phyloP scores from a whole-genome alignment of 2,329 filamentous ascomycete species.

The Allantophomopsis lycopodina region DNA sequence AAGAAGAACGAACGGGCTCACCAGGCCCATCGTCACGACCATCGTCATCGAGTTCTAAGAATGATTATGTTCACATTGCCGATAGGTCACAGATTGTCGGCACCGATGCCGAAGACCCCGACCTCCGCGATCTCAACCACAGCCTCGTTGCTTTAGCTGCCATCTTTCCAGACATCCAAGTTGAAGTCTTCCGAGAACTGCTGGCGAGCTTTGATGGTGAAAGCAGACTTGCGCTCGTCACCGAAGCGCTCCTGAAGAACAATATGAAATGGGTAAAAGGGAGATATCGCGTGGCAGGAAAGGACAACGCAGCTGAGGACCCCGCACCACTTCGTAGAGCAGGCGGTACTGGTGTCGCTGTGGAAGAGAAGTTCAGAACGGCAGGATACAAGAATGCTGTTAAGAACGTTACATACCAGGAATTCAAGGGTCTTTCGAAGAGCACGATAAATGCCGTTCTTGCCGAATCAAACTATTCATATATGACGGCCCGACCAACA shows the following conservation, averaged over 20 bases:
- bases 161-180: constrained; percentile 68
- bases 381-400: constrained; percentile 55
- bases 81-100: constrained; percentile 38
- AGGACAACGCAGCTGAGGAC: constrained; percentile 18
- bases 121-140: constrained; percentile 57
- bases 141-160: constrained; percentile 54
- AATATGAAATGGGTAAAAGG: constrained; percentile 58
- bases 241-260: constrained; percentile 63
- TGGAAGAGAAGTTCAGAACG: constrained; percentile 54
- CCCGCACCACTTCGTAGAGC: not conserved
- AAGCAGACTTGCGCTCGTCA: constrained; percentile 63
- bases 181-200: constrained; percentile 75
- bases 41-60: not conserved
- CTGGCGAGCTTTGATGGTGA: constrained; percentile 61
- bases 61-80: constrained; percentile 28
- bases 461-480: constrained; percentile 69
- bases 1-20: too few species aligned
- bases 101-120: constrained; percentile 34
- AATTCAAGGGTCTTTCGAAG: constrained; percentile 62
- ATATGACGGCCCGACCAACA: constrained; percentile 56
- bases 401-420: constrained; percentile 51
- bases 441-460: constrained; percentile 68
- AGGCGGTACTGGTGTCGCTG: constrained; percentile 27
- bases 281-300: constrained; percentile 36
- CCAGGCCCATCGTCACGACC: too few species aligned